Conservation (phyloP, 192 early-diverging fungal genomes). For the Radiomyces spectabilis region DNA sequence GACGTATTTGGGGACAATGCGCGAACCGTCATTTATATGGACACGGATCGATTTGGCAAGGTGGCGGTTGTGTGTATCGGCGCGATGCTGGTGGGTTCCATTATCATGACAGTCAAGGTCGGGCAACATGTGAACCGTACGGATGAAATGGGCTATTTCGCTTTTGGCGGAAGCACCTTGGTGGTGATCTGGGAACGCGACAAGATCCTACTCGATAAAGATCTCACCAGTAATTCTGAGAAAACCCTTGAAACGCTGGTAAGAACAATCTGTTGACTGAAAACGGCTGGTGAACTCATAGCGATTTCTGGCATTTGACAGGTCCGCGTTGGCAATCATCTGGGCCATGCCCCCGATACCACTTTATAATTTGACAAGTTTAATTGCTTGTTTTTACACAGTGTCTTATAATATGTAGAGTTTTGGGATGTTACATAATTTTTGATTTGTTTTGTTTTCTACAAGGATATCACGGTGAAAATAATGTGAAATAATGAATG, state of each 20-base stretch:
- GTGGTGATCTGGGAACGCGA: conserved; percentile 61
- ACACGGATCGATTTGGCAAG: conserved; percentile 57
- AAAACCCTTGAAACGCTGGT: conserved; percentile 67
- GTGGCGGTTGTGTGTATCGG: conserved; percentile 68
- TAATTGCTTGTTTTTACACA: too few species aligned
- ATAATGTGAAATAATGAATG: too few species aligned
- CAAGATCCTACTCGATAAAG: conserved; percentile 56
- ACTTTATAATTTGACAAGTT: too few species aligned
- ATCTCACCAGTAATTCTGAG: conserved; percentile 56
- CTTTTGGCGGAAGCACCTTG: conserved; percentile 76
- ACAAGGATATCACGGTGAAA: too few species aligned
- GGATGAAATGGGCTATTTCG: conserved; percentile 80
- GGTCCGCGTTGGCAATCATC: conserved; percentile 7
- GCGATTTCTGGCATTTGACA: too few species aligned
- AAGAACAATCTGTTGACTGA: too few species aligned
- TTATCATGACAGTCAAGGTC: conserved; percentile 41
- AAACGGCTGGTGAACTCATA: too few species aligned
- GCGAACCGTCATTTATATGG: conserved; percentile 54
- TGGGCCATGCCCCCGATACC: background rate
- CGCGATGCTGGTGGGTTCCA: conserved; percentile 83
- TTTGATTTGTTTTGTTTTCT: too few species aligned
- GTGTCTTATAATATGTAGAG: too few species aligned
- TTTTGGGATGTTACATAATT: too few species aligned
- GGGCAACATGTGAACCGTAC: conserved; percentile 41
- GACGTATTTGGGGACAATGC: conserved; percentile 82